Evolutionary conservation across 768 basidiomycete genomes (phyloP).

Genomic region (Termitomyces sp.): DNA sequence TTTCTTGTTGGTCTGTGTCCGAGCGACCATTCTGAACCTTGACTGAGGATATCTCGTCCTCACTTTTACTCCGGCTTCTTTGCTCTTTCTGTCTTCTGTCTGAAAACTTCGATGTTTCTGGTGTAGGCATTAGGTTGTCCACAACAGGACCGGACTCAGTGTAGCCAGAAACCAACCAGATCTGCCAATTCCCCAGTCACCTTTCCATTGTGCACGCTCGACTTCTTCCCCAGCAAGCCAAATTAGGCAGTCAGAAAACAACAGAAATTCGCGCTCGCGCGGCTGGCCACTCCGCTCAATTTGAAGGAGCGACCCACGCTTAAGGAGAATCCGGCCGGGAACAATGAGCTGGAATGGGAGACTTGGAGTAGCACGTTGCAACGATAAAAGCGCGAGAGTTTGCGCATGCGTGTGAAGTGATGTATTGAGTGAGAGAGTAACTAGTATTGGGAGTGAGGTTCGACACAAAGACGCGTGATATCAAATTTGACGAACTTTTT

Average conservation of each 20-base stretch:
- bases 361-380: conserved; percentile 72
- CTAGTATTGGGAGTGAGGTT: conserved; percentile 31
- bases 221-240: conserved; percentile 61
- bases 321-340: conserved; percentile 77
- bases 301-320: conserved; percentile 58
- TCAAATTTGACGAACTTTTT: conserved; percentile 50
- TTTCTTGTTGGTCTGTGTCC: conserved; percentile 2
- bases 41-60: conserved; percentile 42
- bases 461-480: background rate
- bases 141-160: conserved; percentile 10
- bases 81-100: conserved; percentile 25
- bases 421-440: conserved; percentile 71
- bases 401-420: conserved; percentile 75
- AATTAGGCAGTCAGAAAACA: conserved; percentile 78
- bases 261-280: conserved; percentile 63
- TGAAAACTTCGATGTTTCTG: conserved; percentile 4
- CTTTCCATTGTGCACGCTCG: conserved; percentile 26
- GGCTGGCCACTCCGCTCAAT: conserved; percentile 45
- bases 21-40: background rate
- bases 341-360: conserved; percentile 74
- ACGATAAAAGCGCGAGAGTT: conserved; percentile 66
- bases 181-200: conserved; percentile 25
- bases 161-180: conserved; percentile 16
- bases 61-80: conserved; percentile 54
- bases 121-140: conserved; percentile 8